Conservation (phyloP, 192 early-diverging fungal genomes). For the Globomyces pollinis-pini region DNA sequence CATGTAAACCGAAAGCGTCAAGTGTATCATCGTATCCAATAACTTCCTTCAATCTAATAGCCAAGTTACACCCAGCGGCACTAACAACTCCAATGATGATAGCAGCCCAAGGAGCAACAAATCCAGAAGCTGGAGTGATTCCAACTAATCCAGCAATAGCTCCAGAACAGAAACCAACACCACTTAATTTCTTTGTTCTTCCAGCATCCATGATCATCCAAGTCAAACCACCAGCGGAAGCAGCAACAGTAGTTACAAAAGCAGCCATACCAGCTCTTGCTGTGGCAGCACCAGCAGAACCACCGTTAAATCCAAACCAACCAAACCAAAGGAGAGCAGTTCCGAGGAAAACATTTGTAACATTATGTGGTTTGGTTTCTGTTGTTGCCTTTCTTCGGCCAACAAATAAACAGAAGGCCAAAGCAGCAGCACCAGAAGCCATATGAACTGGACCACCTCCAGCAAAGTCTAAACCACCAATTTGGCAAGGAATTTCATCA, state of each 20-base stretch:
- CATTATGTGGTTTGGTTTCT: constrained; percentile 76
- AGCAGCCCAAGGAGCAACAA: constrained; percentile 70
- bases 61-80: constrained; percentile 70
- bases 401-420: constrained; percentile 80
- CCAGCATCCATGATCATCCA: constrained; percentile 79
- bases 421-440: constrained; percentile 76
- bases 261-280: constrained; percentile 81
- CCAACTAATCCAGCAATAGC: constrained; percentile 86
- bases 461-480: constrained; percentile 88
- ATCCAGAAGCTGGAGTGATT: constrained; percentile 88
- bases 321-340: constrained; percentile 89
- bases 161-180: constrained; percentile 90
- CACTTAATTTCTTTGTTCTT: constrained; percentile 74
- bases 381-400: constrained; percentile 70
- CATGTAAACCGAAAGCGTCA: constrained; percentile 68
- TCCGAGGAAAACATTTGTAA: constrained; percentile 87
- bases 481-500: constrained; percentile 23
- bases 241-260: constrained; percentile 78
- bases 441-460: constrained; percentile 97
- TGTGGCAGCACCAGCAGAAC: constrained; percentile 70
- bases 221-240: constrained; percentile 68
- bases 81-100: constrained; percentile 73
- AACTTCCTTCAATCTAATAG: constrained; percentile 71
- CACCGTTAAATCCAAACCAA: constrained; percentile 96
- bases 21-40: constrained; percentile 87